phyloP scores from a whole-genome alignment of 2,329 filamentous ascomycete genomes.

The Aspergillus vadensis region DNA sequence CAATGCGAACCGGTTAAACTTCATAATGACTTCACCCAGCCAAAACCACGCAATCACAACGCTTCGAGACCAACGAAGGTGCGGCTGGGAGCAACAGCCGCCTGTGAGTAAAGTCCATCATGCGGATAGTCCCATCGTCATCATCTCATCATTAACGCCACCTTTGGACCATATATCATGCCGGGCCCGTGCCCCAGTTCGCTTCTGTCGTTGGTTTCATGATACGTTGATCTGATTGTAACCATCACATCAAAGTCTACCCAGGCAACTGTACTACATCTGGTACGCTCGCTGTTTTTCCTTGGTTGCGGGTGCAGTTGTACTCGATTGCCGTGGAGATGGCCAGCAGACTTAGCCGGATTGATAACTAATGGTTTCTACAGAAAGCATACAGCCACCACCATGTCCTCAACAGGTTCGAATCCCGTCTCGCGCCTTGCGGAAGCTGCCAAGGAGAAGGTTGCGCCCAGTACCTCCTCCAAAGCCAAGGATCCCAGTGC shows the following conservation, averaged over 20 bases:
- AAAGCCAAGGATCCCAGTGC: constrained; percentile 14
- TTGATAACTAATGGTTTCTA: not conserved
- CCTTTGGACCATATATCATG: constrained; percentile 11
- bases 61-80: too few species aligned
- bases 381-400: constrained; percentile 8
- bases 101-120: not conserved
- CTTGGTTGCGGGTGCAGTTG: not conserved
- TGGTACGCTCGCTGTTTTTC: constrained; percentile 12
- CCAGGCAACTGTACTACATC: not conserved
- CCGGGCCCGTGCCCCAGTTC: not conserved
- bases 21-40: too few species aligned
- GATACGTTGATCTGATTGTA: not conserved
- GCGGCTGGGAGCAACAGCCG: not conserved
- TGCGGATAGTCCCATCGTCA: constrained; percentile 31
- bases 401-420: constrained; percentile 32
- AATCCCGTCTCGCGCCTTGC: constrained; percentile 29
- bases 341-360: not conserved
- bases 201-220: not conserved
- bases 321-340: not conserved
- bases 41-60: not conserved
- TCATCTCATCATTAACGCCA: constrained; percentile 34
- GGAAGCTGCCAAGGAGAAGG: constrained; percentile 11
- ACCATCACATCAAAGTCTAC: not conserved
- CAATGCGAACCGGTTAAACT: too few species aligned
- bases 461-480: constrained; percentile 12